phyloP scores from a whole-genome alignment of 768 basidiomycete species.

The Suillus discolor region DNA sequence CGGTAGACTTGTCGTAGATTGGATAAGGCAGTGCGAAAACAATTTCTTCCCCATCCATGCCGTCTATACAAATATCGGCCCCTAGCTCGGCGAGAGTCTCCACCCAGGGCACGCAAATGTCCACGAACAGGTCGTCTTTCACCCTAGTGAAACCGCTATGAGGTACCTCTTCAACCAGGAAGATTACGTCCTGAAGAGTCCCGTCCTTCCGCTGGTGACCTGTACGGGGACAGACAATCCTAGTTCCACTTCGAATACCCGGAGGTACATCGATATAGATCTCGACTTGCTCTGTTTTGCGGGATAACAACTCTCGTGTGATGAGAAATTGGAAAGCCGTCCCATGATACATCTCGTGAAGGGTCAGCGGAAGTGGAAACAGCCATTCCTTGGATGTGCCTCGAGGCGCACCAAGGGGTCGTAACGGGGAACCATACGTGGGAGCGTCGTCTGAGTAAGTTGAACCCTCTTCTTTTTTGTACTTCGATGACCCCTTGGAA shows the following conservation, averaged over 20 bases:
- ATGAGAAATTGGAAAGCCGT: slow-evolving; percentile 60
- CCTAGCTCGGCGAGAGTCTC: slow-evolving; percentile 50
- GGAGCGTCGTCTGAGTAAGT: slow-evolving; percentile 20
- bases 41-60: slow-evolving; percentile 60
- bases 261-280: slow-evolving; percentile 63
- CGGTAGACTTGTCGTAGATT: slow-evolving; percentile 47
- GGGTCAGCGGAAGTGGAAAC: slow-evolving; percentile 61
- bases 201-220: slow-evolving; percentile 67
- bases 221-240: slow-evolving; percentile 59
- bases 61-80: slow-evolving; percentile 52
- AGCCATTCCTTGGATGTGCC: slow-evolving; percentile 61
- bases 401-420: slow-evolving; percentile 39
- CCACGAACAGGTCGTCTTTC: slow-evolving; percentile 57
- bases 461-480: slow-evolving; percentile 9
- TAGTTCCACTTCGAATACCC: slow-evolving; percentile 62
- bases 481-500: slow-evolving; percentile 20
- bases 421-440: slow-evolving; percentile 41
- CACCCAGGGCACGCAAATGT: slow-evolving; percentile 58
- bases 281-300: slow-evolving; percentile 52
- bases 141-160: slow-evolving; percentile 60
- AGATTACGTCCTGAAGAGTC: slow-evolving; percentile 64
- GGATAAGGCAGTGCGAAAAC: slow-evolving; percentile 54
- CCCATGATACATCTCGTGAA: slow-evolving; percentile 65
- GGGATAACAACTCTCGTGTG: slow-evolving; percentile 54
- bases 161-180: slow-evolving; percentile 60